Evolutionary conservation across 805 yeast genomes (phyloP), one percentile per base, ranked within the genome.

Genomic region (Pichia californica): DNA sequence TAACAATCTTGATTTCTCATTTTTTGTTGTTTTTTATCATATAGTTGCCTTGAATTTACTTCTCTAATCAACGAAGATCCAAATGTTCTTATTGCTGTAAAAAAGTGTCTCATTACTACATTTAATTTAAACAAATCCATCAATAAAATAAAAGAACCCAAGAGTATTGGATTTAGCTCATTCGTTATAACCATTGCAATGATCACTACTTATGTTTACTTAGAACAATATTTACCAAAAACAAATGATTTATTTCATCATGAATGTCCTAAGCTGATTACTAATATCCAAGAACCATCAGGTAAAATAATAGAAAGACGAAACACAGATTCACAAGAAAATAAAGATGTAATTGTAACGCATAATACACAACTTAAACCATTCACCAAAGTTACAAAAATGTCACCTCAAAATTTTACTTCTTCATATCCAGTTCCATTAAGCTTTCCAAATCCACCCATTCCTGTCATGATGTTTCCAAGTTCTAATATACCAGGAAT

Each of bases 11-110:
- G n/a, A n/a, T n/a, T n/a, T n/a, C n/a, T n/a, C n/a, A n/a, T n/a
- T n/a, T n/a, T n/a, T n/a, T 32, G 13, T 32, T n/a, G n/a, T 8
- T 27, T 14, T 16, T 27, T 5, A n/a, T n/a, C n/a, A n/a, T n/a
- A n/a, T 27, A 44, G 47, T 7, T 44, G 47, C 20, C 36, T 44
- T 20, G 40, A 30, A n/a, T 39, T 44, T 30, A 31, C 35, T 26
- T 23, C 43, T 11, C 35, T 39, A 10, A 21, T 44, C 14, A 35
- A n/a, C 26, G 27, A 31, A 8, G 34, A 34, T 8, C 29, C 31
- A 20, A 39, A 35, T 36, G 36, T 35, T 10, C 10, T 44, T 4
- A 21, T 30, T 33, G 27, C 38, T n/a, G 11, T 44, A 5, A 44
- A 39, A 20, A 15, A 7, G 10, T 44, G 47, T 31, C 39, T 35